phyloP scores from a whole-genome alignment of 208 protist genomes.

The Leishmania lainsoni region DNA sequence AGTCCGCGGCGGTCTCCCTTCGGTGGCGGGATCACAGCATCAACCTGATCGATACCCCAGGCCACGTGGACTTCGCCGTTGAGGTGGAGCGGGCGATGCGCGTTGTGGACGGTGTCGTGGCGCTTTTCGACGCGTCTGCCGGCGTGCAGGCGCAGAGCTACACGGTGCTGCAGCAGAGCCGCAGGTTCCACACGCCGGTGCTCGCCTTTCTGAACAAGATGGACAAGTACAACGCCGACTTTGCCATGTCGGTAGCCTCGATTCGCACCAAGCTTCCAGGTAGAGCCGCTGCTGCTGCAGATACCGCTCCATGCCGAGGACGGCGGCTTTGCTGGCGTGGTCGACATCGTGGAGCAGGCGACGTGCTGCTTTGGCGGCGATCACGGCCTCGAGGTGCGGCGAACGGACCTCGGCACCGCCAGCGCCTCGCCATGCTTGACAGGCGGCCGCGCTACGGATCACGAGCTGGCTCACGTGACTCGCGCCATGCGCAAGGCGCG shows the following conservation, averaged over 20 bases:
- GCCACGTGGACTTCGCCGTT: constrained; percentile 97
- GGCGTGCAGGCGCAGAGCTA: constrained; percentile 95
- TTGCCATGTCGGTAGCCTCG: constrained; percentile 74
- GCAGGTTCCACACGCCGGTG: constrained; percentile 81
- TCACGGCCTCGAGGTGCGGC: too few relatives aligned
- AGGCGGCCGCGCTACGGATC: too few relatives aligned
- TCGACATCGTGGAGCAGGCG: constrained; percentile 88
- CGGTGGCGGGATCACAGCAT: constrained; percentile 84
- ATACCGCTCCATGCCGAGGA: constrained; percentile 77
- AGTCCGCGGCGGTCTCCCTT: too few relatives aligned
- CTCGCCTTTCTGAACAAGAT: constrained; percentile 96
- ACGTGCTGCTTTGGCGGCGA: constrained; percentile 67
- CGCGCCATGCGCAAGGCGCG: too few relatives aligned
- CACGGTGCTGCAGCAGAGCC: constrained; percentile 88
- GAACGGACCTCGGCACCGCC: too few relatives aligned
- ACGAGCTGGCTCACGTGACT: too few relatives aligned
- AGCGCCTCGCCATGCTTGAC: too few relatives aligned
- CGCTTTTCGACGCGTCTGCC: constrained; percentile 95
- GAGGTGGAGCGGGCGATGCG: constrained; percentile 96
- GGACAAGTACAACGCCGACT: constrained; percentile 94
- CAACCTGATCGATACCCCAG: constrained; percentile 97
- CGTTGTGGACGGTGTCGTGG: constrained; percentile 97
- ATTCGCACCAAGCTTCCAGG: constrained; percentile 80
- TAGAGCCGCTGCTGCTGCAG: constrained; percentile 90
- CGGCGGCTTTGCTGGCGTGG: constrained; percentile 77